phyloP scores from a whole-genome alignment of 2,329 filamentous ascomycete genomes.

The Aspergillus tanneri region DNA sequence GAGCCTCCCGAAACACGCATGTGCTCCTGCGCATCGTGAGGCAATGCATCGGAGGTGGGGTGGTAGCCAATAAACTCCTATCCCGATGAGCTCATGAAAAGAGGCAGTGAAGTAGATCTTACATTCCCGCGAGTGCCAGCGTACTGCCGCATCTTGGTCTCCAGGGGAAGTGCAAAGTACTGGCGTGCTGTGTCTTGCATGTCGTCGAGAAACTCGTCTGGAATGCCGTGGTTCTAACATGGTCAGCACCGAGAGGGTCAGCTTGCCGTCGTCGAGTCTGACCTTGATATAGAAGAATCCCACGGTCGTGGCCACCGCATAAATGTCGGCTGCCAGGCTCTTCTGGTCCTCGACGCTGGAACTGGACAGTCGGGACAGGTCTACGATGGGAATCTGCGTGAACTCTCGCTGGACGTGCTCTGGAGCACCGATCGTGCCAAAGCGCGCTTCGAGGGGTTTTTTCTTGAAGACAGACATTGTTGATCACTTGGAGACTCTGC shows the following conservation, averaged over 20 bases:
- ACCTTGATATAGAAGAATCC: constrained; percentile 49
- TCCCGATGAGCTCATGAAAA: no score
- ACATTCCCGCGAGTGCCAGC: constrained; percentile 32
- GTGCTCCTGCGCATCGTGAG: constrained; percentile 6
- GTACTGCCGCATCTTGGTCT: constrained; percentile 46
- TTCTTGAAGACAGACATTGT: no score
- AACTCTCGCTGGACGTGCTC: no score
- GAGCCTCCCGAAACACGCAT: constrained; percentile 9
- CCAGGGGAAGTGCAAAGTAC: constrained; percentile 43
- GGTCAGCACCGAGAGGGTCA: no score
- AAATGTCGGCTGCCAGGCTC: constrained; percentile 42
- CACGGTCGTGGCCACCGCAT: constrained; percentile 39
- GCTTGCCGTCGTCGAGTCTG: no score
- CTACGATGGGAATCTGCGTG: constrained; percentile 48
- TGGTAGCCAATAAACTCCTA: no score
- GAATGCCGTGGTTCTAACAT: constrained; percentile 25
- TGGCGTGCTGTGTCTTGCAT: constrained; percentile 30
- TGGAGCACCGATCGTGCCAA: no score
- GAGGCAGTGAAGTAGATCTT: constrained; percentile 8
- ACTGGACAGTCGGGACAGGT: constrained; percentile 45
- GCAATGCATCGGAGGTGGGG: constrained; percentile 17
- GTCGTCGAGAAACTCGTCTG: constrained; percentile 15
- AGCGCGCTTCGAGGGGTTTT: no score
- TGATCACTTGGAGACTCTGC: no score
- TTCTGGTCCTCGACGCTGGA: constrained; percentile 35